A percentile compares a stretch with the other conserved stretches of the same genome.
Conservation (phyloP, 2,329 filamentous ascomycete genomes). For the Diatrype stigma region DNA sequence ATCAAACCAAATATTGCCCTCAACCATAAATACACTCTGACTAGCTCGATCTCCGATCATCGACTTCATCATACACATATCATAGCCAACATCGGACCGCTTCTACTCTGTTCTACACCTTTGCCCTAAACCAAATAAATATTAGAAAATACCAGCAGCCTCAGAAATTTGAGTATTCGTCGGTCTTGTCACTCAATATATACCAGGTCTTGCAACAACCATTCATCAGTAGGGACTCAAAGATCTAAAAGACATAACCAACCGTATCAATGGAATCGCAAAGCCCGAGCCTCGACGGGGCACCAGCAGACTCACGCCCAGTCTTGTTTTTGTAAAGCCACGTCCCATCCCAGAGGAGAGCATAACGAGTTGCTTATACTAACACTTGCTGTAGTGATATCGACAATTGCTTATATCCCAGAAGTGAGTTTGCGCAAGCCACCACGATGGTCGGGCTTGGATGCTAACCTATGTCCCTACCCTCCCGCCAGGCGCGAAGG, state of each 20-base stretch:
- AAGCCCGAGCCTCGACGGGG: slow-evolving; percentile 16
- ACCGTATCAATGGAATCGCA: slow-evolving; percentile 26
- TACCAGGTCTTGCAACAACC: background rate
- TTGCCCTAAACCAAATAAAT: background rate
- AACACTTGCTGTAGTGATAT: slow-evolving; percentile 75
- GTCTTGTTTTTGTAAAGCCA: slow-evolving; percentile 42
- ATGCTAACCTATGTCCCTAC: slow-evolving; percentile 19
- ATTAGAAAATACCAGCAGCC: background rate
- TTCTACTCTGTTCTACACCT: background rate
- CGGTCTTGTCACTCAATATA: background rate
- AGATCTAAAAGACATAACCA: background rate
- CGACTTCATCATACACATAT: too few species aligned
- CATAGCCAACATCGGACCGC: background rate
- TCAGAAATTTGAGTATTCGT: background rate
- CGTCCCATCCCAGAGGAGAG: background rate
- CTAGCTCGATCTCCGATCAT: background rate
- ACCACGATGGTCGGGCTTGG: too few species aligned
- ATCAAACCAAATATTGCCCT: too few species aligned
- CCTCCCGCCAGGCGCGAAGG: slow-evolving; percentile 59
- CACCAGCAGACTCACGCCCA: slow-evolving; percentile 17
- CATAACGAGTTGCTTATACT: slow-evolving; percentile 7
- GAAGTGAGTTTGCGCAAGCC: slow-evolving; percentile 51
- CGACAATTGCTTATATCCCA: slow-evolving; percentile 94
- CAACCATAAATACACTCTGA: too few species aligned
- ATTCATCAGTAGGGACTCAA: slow-evolving; percentile 1